Evolutionary conservation across 805 yeast genomes (phyloP).

Genomic region (Starmera amethionina): DNA sequence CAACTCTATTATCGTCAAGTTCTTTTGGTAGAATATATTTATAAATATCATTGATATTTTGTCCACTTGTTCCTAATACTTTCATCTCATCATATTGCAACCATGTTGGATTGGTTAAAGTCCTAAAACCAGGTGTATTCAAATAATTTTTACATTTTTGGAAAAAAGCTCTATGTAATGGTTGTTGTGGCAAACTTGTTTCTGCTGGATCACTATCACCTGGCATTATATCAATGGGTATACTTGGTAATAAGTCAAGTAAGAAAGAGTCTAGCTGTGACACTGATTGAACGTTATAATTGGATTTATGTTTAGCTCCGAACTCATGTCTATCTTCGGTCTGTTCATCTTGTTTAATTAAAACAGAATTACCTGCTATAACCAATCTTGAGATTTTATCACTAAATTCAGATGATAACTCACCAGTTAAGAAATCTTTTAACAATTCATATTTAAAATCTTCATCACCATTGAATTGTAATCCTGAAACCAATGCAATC

Average conservation of each 20-base stretch:
- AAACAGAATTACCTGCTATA: slow-evolving; percentile 66
- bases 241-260: slow-evolving; percentile 40
- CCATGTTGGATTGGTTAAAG: slow-evolving; percentile 69
- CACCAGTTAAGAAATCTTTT: slow-evolving; percentile 65
- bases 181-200: slow-evolving; percentile 77
- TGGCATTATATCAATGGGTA: slow-evolving; percentile 75
- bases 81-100: slow-evolving; percentile 45
- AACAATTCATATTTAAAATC: slow-evolving; percentile 44
- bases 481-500: slow-evolving; percentile 71
- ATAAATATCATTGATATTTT: slow-evolving; percentile 67
- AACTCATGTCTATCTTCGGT: slow-evolving; percentile 21
- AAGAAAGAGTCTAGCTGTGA: slow-evolving; percentile 51
- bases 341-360: slow-evolving; percentile 13
- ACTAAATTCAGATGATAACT: slow-evolving; percentile 32
- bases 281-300: slow-evolving; percentile 38
- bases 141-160: slow-evolving; percentile 32
- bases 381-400: slow-evolving; percentile 39
- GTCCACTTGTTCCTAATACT: slow-evolving; percentile 74
- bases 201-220: slow-evolving; percentile 86
- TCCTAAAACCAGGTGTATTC: slow-evolving; percentile 26
- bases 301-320: slow-evolving; percentile 44
- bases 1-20: slow-evolving; percentile 28
- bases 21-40: slow-evolving; percentile 47
- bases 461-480: slow-evolving; percentile 42
- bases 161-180: slow-evolving; percentile 73